These are phyloP conservation scores for Macrolepiota albuminosa DNA, from an alignment of 768 basidiomycete genomes.

Conservation along the genomic window DNA sequence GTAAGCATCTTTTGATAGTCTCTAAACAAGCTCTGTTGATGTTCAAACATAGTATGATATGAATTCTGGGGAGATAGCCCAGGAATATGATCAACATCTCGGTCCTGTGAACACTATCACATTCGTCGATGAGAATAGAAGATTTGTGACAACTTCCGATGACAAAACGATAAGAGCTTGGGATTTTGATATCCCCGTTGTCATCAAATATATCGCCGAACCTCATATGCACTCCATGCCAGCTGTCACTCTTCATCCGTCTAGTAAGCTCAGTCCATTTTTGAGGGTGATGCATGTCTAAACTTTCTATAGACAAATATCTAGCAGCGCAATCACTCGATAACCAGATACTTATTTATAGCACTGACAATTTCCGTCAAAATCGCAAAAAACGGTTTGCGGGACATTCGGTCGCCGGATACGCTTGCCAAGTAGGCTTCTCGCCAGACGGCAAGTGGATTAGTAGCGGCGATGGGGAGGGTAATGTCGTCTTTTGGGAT, in stretches of 20 bases:
- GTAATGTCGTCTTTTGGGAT: constrained; percentile 98
- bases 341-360: constrained; percentile 97
- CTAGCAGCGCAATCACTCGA: constrained; percentile 97
- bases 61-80: constrained; percentile 89
- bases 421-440: constrained; percentile 96
- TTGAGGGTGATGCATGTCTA: constrained; percentile 2
- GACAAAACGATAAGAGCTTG: constrained; percentile 99
- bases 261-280: constrained; percentile 53
- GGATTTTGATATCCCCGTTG: constrained; percentile 99
- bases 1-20: constrained; percentile 34
- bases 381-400: constrained; percentile 98
- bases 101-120: constrained; percentile 99
- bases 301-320: constrained; percentile 66
- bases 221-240: constrained; percentile 99
- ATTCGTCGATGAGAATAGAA: constrained; percentile 95
- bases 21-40: constrained; percentile 3
- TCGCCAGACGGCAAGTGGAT: constrained; percentile 99
- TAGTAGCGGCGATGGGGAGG: constrained; percentile 92
- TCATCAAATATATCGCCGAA: constrained; percentile 99
- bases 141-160: constrained; percentile 97
- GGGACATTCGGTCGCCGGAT: constrained; percentile 94
- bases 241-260: constrained; percentile 92
- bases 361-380: constrained; percentile 97
- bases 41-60: constrained; percentile 75
- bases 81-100: constrained; percentile 98